Evolutionary conservation across 495 filamentous ascomycete species (phyloP).

Genomic region (Penicillium nucicola): DNA sequence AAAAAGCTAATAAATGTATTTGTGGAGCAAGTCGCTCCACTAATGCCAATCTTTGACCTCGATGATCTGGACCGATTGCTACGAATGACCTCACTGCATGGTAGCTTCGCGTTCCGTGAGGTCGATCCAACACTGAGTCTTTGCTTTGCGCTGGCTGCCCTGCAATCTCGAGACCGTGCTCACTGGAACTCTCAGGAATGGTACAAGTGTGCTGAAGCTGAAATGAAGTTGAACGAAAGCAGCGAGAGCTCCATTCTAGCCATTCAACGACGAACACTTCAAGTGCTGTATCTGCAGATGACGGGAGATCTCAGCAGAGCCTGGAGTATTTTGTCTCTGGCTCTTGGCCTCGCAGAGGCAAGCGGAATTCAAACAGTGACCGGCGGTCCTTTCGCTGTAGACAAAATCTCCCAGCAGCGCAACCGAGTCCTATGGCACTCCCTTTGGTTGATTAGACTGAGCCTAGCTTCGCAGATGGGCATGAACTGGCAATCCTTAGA

Average conservation of each 20-base stretch:
- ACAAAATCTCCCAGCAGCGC: background rate
- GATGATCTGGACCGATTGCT: too few relatives aligned
- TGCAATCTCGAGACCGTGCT: background rate
- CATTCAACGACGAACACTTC: slow-evolving; percentile 12
- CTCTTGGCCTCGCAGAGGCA: slow-evolving; percentile 8
- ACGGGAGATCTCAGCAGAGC: slow-evolving; percentile 9
- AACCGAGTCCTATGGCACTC: slow-evolving; percentile 15
- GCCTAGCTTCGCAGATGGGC: slow-evolving; percentile 12
- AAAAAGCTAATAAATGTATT: too few relatives aligned
- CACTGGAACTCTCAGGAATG: background rate
- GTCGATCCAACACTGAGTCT: background rate
- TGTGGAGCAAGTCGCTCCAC: too few relatives aligned
- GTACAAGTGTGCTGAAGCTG: background rate
- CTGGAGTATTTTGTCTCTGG: slow-evolving; percentile 7
- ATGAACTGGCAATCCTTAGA: slow-evolving; percentile 4
- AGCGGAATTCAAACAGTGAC: background rate
- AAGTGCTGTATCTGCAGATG: slow-evolving; percentile 16
- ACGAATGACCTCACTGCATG: too few relatives aligned
- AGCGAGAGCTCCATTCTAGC: background rate
- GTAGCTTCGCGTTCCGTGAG: background rate
- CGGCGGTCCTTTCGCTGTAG: background rate
- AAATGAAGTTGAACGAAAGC: background rate
- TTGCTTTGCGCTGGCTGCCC: background rate
- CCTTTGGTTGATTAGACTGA: slow-evolving; percentile 10
- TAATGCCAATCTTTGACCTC: too few relatives aligned